Evolutionary conservation across 257 asterid genomes (phyloP).

Genomic region (Przewalskia tangutica): DNA sequence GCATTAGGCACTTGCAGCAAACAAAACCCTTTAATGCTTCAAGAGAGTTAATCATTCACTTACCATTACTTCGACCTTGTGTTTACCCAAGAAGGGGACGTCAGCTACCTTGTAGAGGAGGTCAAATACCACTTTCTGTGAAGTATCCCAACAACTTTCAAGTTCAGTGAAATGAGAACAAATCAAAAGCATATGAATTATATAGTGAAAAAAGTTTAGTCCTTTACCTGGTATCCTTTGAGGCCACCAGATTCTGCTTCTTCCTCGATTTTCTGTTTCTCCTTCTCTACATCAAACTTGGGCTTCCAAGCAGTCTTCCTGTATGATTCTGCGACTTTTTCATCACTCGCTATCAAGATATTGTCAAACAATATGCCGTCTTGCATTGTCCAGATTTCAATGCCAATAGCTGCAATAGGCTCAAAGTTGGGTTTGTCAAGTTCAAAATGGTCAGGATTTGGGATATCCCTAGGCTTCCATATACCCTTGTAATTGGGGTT

Average conservation of each 20-base stretch:
- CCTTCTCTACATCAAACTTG: conserved; percentile 65
- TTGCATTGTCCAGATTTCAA: conserved; percentile 98
- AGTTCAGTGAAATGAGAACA: neutral
- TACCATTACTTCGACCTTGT: conserved; percentile 66
- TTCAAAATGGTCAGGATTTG: conserved; percentile 74
- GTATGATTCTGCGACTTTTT: conserved; percentile 58
- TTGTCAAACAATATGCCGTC: conserved; percentile 92
- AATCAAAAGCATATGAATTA: neutral
- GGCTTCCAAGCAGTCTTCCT: conserved; percentile 73
- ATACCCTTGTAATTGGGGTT: conserved; percentile 92
- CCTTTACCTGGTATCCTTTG: conserved; percentile 67
- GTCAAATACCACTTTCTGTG: conserved; percentile 69
- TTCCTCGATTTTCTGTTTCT: conserved; percentile 66
- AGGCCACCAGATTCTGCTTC: conserved; percentile 50
- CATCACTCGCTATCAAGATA: conserved; percentile 55
- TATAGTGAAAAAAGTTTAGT: neutral
- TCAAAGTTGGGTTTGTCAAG: conserved; percentile 76
- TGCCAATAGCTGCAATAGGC: conserved; percentile 90
- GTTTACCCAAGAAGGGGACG: conserved; percentile 72
- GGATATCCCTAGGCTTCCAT: conserved; percentile 82
- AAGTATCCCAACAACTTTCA: neutral
- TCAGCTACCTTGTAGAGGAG: conserved; percentile 81
- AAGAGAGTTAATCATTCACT: conserved; percentile 5
- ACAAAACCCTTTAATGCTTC: neutral
- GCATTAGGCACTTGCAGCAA: neutral